Conservation (phyloP, 352 stramenopile species). For the Globisporangium polare region DNA sequence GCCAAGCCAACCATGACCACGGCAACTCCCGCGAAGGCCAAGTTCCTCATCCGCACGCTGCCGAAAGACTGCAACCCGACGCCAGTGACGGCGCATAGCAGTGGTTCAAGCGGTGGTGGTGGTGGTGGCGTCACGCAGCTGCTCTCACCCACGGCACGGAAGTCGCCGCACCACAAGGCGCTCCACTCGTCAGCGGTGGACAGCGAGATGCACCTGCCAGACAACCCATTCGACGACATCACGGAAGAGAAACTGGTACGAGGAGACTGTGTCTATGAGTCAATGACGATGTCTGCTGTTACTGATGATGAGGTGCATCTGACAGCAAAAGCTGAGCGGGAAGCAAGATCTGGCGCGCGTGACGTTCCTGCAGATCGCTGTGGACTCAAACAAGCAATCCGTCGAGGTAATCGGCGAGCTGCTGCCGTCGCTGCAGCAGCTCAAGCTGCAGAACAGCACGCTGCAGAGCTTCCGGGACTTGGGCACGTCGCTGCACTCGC, state of each 20-base stretch:
- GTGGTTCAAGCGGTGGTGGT: neutral
- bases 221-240: slow-evolving; percentile 81
- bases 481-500: slow-evolving; percentile 65
- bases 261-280: neutral
- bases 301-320: neutral
- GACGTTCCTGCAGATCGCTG: slow-evolving; percentile 50
- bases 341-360: slow-evolving; percentile 57
- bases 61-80: slow-evolving; percentile 71
- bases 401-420: slow-evolving; percentile 76
- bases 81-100: slow-evolving; percentile 24
- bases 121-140: slow-evolving; percentile 12
- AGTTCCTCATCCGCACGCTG: slow-evolving; percentile 69
- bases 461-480: slow-evolving; percentile 80
- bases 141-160: slow-evolving; percentile 22
- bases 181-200: slow-evolving; percentile 4
- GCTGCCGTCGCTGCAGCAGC: slow-evolving; percentile 62
- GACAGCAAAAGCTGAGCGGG: slow-evolving; percentile 55
- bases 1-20: neutral
- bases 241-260: slow-evolving; percentile 68
- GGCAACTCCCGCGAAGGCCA: slow-evolving; percentile 32
- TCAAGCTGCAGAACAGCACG: slow-evolving; percentile 59
- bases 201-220: slow-evolving; percentile 23
- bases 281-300: neutral
- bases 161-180: slow-evolving; percentile 1
- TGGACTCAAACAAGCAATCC: slow-evolving; percentile 81